Conservation (phyloP, 768 basidiomycete genomes). For the Boletus tylopilopsis region DNA sequence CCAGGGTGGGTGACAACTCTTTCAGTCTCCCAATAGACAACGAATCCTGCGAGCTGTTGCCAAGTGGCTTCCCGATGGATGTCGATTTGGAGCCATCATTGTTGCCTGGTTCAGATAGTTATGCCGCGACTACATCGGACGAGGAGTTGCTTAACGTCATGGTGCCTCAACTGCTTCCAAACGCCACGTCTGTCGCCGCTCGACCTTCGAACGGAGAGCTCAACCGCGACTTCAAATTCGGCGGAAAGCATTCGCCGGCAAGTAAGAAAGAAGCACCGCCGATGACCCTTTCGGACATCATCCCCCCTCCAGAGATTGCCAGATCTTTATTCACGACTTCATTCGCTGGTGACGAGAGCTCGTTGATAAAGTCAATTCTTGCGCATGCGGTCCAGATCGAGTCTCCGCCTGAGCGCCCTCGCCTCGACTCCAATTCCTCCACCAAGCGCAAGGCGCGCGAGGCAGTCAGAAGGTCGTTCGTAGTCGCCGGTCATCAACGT, state of each 20-base stretch:
- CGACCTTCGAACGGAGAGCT: conserved; percentile 62
- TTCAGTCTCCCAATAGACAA: conserved; percentile 16
- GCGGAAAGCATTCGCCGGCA: conserved; percentile 39
- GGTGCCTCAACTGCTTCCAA: conserved; percentile 16
- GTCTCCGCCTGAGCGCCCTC: conserved; percentile 29
- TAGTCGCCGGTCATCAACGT: conserved; percentile 30
- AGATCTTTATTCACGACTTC: conserved; percentile 47
- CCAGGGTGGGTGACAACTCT: conserved; percentile 19
- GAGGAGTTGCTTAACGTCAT: conserved; percentile 27
- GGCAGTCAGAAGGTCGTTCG: conserved; percentile 12
- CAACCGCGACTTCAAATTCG: conserved; percentile 72
- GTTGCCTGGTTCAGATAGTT: conserved; percentile 36
- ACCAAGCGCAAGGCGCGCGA: conserved; percentile 32
- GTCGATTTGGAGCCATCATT: conserved; percentile 35
- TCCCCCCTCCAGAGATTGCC: conserved; percentile 57
- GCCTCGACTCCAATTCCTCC: conserved; percentile 44
- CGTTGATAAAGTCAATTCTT: conserved; percentile 53
- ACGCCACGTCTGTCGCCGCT: conserved; percentile 34
- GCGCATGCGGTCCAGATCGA: conserved; percentile 42
- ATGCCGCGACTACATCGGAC: conserved; percentile 30
- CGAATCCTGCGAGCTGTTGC: conserved; percentile 15
- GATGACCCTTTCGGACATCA: conserved; percentile 70
- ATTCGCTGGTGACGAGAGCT: conserved; percentile 46
- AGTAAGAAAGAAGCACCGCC: conserved; percentile 10
- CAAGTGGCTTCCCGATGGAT: conserved; percentile 20